Evolutionary conservation across 116 monocot genomes (phyloP).

Genomic region (Trichopus zeylanicus): DNA sequence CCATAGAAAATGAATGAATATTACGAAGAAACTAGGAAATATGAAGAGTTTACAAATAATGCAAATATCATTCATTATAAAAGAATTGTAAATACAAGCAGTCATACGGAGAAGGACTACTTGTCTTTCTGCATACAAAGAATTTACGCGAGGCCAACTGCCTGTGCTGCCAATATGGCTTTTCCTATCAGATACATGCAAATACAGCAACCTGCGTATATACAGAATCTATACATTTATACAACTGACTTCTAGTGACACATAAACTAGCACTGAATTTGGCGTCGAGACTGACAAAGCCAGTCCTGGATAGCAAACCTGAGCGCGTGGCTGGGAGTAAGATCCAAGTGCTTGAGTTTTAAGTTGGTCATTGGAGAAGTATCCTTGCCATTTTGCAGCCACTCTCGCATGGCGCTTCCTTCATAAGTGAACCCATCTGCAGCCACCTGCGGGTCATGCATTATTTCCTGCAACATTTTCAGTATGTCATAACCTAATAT

Average conservation of each 20-base stretch:
- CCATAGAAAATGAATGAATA: background rate
- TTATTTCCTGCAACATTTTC: conserved; percentile 55
- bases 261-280: background rate
- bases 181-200: background rate
- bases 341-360: conserved; percentile 44
- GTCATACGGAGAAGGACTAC: no score
- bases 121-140: no score
- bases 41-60: no score
- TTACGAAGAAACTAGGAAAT: no score
- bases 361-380: conserved; percentile 91
- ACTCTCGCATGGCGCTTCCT: conserved; percentile 42
- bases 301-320: conserved; percentile 74
- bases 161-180: no score
- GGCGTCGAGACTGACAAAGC: conserved; percentile 39
- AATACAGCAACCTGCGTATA: background rate
- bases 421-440: conserved; percentile 92
- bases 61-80: no score
- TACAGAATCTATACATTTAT: no score
- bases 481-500: no score
- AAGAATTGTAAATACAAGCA: no score
- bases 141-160: no score
- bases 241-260: no score
- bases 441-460: conserved; percentile 75
- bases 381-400: conserved; percentile 49
- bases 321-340: conserved; percentile 67